Base-by-base conservation (phyloP, 2,329 filamentous ascomycete species). In the Pseudogymnoascus destructans region DNA sequence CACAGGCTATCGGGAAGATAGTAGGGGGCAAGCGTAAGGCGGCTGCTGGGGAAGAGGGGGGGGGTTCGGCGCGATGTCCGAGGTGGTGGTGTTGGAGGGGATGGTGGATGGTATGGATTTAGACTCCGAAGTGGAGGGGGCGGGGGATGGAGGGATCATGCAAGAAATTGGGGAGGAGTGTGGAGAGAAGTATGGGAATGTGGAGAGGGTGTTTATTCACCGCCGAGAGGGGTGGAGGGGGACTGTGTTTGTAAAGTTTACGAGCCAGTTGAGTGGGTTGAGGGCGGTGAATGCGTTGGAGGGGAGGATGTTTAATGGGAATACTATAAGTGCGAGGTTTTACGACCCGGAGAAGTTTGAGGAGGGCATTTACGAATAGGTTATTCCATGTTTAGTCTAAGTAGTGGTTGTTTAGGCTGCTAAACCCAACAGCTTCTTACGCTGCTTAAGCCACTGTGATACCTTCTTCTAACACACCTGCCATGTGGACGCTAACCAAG, bases 151-250 rank as follows among this genome's bases (percentile, higher is more conserved):
- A 10, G 82, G 82, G 0, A 74, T 98, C 56, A 85, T 92, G 64
- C 92, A 97, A 73, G 91, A 96, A 70, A 96, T 98, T 71, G 93
- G 93, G 5, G 89, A 96, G 67, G 89, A 95, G 69, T 96, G 95
- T 71, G 85, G 84, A 55, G 82, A 89, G 63, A 90, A 91, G 82
- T 95, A 95, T 69, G 90, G 91, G 13, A 80, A 82, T 46, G 86
- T 95, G 4, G 87, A 95, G 70, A 78, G 89, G 64, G 76, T 95
- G 15, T 85, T 85, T 66, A 84, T 96, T 59, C 82, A 88, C 66
- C 75, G 82, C 46, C 74, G 78, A 63, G 72, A 75, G 30, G 72
- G 75, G 42, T 17, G 70, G 61, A 73, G 70, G 61, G 73, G 77
- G 10, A 81, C 83, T 57, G 93, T 98, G 3, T 97, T 95, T 70